Percentiles rank a stretch among this genome's conserved stretches.
Conservation (phyloP, 495 filamentous ascomycete genomes). For the Penicillium bovifimosum region DNA sequence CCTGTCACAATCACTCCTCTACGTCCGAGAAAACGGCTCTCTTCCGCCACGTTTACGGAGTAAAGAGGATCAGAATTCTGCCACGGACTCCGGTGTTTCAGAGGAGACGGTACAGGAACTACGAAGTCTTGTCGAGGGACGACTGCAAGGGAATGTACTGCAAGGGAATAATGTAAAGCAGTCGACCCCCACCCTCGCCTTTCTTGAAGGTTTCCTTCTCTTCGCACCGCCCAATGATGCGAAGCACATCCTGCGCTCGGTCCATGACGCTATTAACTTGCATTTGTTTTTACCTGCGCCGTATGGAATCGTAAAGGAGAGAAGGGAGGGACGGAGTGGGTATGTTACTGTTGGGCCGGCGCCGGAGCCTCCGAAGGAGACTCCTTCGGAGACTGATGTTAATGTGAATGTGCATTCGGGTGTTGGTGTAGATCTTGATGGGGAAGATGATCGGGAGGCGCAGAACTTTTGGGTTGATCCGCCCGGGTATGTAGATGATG, state of each 20-base stretch:
- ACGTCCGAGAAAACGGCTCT: constrained; percentile 60
- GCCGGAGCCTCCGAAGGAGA: constrained; percentile 10
- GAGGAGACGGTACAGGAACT: constrained; percentile 13
- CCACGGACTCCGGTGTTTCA: constrained; percentile 47
- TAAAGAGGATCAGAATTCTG: constrained; percentile 71
- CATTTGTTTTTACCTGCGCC: constrained; percentile 68
- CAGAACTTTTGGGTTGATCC: constrained; percentile 93
- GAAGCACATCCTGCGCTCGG: constrained; percentile 16
- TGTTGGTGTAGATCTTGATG: constrained; percentile 28
- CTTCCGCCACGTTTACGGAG: constrained; percentile 60
- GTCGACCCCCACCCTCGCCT: constrained; percentile 42
- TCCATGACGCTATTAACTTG: constrained; percentile 60
- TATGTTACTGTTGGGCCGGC: constrained; percentile 73
- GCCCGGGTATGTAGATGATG: constrained; percentile 84
- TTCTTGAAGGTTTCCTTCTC: constrained; percentile 84
- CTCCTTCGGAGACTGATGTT: not conserved
- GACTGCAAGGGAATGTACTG: not conserved
- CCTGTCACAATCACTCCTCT: constrained; percentile 53
- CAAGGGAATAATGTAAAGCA: too few relatives aligned
- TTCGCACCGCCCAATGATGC: constrained; percentile 44
- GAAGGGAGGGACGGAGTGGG: constrained; percentile 68
- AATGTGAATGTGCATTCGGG: not conserved
- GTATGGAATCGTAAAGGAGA: constrained; percentile 52
- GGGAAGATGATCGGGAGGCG: constrained; percentile 38
- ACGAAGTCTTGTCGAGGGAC: constrained; percentile 9